phyloP scores from a whole-genome alignment of 495 filamentous ascomycete species.

The Trichoderma asperelloides region DNA sequence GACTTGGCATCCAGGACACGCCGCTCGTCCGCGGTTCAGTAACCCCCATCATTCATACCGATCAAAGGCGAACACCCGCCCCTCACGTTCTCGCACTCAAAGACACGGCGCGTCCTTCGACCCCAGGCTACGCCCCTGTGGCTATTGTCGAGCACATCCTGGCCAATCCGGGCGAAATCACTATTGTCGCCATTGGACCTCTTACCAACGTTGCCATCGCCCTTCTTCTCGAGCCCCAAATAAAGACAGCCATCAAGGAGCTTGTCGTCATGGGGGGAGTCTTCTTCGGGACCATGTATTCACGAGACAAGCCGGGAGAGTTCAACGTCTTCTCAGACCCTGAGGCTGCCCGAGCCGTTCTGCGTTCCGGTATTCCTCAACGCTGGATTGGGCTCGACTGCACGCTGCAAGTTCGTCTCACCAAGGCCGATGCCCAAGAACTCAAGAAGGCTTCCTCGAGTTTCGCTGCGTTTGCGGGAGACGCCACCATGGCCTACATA shows the following conservation, averaged over 20 bases:
- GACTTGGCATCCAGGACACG: slow-evolving; percentile 13
- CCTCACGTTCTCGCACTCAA: slow-evolving; percentile 9
- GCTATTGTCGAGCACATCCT: slow-evolving; percentile 15
- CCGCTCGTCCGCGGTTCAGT: slow-evolving; percentile 14
- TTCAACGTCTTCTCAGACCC: slow-evolving; percentile 37
- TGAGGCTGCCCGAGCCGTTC: slow-evolving; percentile 32
- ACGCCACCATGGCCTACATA: slow-evolving; percentile 26
- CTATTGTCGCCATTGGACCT: slow-evolving; percentile 20
- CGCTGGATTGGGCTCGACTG: slow-evolving; percentile 33
- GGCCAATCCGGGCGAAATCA: slow-evolving; percentile 14
- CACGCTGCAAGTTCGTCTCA: slow-evolving; percentile 29
- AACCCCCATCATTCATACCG: slow-evolving; percentile 14
- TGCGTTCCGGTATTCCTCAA: slow-evolving; percentile 33
- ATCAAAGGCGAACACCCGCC: slow-evolving; percentile 6
- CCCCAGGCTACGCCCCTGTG: slow-evolving; percentile 12
- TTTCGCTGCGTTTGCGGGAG: slow-evolving; percentile 13
- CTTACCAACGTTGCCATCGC: slow-evolving; percentile 36
- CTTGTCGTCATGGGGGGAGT: slow-evolving; percentile 35
- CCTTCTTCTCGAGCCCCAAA: slow-evolving; percentile 28
- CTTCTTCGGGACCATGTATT: slow-evolving; percentile 32
- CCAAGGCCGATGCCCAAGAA: slow-evolving; percentile 21
- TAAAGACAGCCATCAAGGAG: slow-evolving; percentile 30
- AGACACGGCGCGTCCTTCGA: slow-evolving; percentile 10
- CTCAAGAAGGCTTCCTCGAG: slow-evolving; percentile 14
- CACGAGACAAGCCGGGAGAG: slow-evolving; percentile 27